These are phyloP conservation scores for Cicer arietinum DNA, from an alignment of 306 rosid species.

Conservation along the genomic window DNA sequence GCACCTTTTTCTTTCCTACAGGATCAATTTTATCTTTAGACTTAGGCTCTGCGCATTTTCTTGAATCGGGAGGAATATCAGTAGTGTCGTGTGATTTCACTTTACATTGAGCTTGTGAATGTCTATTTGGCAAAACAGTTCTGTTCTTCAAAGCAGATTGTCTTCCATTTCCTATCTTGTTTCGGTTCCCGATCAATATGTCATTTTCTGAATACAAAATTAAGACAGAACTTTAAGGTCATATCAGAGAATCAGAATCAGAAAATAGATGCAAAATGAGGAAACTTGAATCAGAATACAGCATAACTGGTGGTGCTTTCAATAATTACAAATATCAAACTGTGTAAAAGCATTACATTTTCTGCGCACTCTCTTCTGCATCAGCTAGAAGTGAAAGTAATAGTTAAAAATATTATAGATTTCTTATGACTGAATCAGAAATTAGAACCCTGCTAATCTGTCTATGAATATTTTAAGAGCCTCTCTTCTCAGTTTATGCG, in stretches of 20 bases:
- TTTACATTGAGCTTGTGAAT: conserved; percentile 55
- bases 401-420: background rate
- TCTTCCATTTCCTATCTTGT: conserved; percentile 53
- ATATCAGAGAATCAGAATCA: conserved; percentile 1
- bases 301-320: conserved; percentile 4
- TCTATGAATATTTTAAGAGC: background rate
- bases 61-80: conserved; percentile 47
- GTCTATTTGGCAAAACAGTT: conserved; percentile 55
- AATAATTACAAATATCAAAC: background rate
- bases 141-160: conserved; percentile 59
- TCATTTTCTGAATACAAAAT: conserved; percentile 72
- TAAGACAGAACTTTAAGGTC: conserved; percentile 33
- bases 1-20: conserved; percentile 48
- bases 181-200: conserved; percentile 59
- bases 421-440: background rate
- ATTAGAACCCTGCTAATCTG: background rate
- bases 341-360: background rate
- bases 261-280: conserved; percentile 2
- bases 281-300: conserved; percentile 33
- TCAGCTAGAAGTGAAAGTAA: background rate
- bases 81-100: conserved; percentile 47
- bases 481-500: background rate
- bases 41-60: conserved; percentile 50
- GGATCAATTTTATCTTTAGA: conserved; percentile 40
- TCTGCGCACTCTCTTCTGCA: background rate